Evolutionary conservation across 129 eudicot genomes (phyloP), one percentile per base, ranked within the genome.

Genomic region (Glebionis coronaria): DNA sequence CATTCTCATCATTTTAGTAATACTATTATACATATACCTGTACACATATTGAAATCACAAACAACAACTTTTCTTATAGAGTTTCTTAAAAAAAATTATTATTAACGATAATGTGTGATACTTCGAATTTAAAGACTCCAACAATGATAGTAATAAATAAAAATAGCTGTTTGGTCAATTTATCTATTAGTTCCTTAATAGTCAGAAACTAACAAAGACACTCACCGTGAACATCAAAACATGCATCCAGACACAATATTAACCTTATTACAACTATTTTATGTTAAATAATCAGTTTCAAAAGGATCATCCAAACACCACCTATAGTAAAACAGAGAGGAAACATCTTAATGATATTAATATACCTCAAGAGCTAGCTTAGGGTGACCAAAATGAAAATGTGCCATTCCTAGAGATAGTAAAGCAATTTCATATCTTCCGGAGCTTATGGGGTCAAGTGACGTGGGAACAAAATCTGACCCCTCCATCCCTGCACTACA

Each of bases 401-500:
- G 99, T 84, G 87, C 83, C 93, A 94, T 89, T 72, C 99, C 99
- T 23, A 85, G 75, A 79, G 97, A 86, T 70, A 94, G 64, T 68
- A 94, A 76, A 67, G 99, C 99, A 75, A 82, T 80, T 78, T 94
- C 99, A 76, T 89, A 89, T 89, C 97, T 87, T 69, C 97, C 99
- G 9, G 69, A 67, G 72, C 72, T 78, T 62, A 61, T 81, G 69
- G 78, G 82, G 64, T 84, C 86, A 73, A 83, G 63, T 38, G 85
- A 74, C 8, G 95, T 64, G 54, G 96, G 81, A 62, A 78, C 83
- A 76, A 74, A 63, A 76, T 89, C 99, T 53, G 79, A 82, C 61
- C 99, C 97, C 82, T 94, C 99, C 73, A 82, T 90, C 93, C 97
- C 99, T 87, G 99, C 99, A 83, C 99, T 92, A 84, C 76, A 82